These are phyloP conservation scores for Zea mays DNA, from an alignment of 176 grass and related monocot species.

Conservation along the genomic window DNA sequence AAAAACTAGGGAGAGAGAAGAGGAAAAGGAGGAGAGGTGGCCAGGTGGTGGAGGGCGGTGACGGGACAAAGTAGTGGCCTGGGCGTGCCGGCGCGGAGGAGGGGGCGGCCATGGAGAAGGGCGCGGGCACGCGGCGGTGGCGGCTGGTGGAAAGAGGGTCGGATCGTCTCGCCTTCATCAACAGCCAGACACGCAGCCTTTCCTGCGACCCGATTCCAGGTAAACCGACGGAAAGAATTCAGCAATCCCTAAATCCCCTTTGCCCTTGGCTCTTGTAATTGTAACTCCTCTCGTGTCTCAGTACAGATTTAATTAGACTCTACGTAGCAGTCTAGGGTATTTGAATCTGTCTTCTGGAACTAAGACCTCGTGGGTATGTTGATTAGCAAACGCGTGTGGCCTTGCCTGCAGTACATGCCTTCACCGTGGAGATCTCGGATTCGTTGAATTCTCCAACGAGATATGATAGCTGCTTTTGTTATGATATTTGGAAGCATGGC, in stretches of 20 bases:
- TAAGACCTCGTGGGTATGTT: neutral
- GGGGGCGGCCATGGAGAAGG: constrained; percentile 49
- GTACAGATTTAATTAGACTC: neutral
- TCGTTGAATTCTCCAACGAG: neutral
- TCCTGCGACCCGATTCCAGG: constrained; percentile 38
- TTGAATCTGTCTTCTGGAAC: neutral
- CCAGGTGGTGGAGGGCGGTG: constrained; percentile 25
- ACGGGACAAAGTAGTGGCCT: constrained; percentile 17
- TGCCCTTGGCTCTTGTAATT: neutral
- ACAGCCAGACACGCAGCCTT: constrained; percentile 45
- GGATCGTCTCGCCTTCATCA: constrained; percentile 79
- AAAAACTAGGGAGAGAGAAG: neutral
- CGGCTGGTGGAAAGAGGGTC: constrained; percentile 82
- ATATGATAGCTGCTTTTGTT: neutral
- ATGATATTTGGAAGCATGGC: neutral
- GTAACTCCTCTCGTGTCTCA: neutral
- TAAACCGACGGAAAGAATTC: constrained; percentile 1
- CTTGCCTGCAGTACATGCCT: neutral
- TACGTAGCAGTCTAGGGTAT: neutral
- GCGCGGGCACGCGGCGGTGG: constrained; percentile 51
- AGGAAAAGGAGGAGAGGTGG: constrained; percentile 27
- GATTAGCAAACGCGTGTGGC: neutral
- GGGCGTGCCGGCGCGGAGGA: constrained; percentile 27
- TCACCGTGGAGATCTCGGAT: neutral
- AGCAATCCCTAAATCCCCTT: neutral